Conservation (phyloP, 257 asterid genomes). For the Parsonsia alboflavescens region DNA sequence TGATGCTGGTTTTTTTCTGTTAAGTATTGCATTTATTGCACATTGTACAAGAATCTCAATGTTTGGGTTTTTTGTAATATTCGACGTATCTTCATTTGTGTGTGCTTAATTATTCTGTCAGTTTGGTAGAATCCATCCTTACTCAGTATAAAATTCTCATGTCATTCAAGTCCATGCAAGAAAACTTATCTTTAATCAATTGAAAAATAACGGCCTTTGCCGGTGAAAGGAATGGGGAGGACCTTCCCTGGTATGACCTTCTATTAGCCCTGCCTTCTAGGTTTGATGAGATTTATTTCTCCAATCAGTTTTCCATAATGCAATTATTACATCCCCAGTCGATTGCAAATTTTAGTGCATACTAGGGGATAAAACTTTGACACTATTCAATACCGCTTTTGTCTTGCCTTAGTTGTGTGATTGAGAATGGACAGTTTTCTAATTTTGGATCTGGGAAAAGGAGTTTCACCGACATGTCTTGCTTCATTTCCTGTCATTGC, state of each 20-base stretch:
- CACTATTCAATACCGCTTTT: background rate
- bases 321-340: background rate
- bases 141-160: background rate
- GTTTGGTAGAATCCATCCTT: background rate
- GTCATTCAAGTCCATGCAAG: background rate
- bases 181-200: too few species aligned
- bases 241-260: too few species aligned
- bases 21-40: background rate
- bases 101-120: background rate
- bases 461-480: background rate
- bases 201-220: too few species aligned
- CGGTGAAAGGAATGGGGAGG: too few species aligned
- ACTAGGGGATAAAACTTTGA: background rate
- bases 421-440: background rate
- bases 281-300: background rate
- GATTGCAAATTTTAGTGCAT: background rate
- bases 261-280: too few species aligned
- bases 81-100: background rate
- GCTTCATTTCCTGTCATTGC: background rate
- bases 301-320: background rate
- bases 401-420: background rate
- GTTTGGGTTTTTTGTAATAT: background rate
- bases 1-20: too few species aligned
- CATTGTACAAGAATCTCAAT: background rate
- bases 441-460: background rate